Evolutionary conservation across 2,329 filamentous ascomycete species (phyloP).

Genomic region (Beauveria sp.): DNA sequence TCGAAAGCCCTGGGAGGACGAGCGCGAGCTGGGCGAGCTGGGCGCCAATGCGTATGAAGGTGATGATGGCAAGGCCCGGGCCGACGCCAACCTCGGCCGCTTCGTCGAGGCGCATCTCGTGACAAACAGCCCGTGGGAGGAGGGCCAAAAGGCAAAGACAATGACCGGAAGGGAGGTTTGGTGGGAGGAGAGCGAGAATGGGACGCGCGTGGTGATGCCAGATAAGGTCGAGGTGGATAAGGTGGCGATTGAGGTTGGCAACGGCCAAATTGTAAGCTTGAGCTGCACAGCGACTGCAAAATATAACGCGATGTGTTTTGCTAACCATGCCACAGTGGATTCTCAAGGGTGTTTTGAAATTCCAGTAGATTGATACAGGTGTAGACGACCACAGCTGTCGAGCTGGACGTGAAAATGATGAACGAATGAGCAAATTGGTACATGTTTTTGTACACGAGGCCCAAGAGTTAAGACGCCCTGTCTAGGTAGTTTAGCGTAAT

Average conservation of each 20-base stretch:
- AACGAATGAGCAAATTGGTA: neutral
- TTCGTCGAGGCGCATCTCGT: slow-evolving; percentile 88
- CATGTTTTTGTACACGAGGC: neutral
- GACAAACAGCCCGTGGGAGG: slow-evolving; percentile 64
- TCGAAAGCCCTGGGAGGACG: slow-evolving; percentile 79
- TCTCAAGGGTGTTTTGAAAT: slow-evolving; percentile 45
- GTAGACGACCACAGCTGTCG: neutral
- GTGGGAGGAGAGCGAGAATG: slow-evolving; percentile 70
- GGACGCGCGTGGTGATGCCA: slow-evolving; percentile 67
- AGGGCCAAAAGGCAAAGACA: slow-evolving; percentile 58
- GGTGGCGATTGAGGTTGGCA: slow-evolving; percentile 68
- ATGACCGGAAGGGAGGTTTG: slow-evolving; percentile 59
- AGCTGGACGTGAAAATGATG: neutral
- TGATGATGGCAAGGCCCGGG: slow-evolving; percentile 64
- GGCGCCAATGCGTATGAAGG: slow-evolving; percentile 72
- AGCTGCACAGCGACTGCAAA: too few relatives aligned
- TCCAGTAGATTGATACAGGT: slow-evolving; percentile 20
- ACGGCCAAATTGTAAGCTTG: slow-evolving; percentile 66
- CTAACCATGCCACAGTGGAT: slow-evolving; percentile 49
- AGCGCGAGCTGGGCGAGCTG: slow-evolving; percentile 59
- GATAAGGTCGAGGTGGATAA: slow-evolving; percentile 69
- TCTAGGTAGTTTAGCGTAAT: neutral
- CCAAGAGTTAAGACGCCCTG: too few relatives aligned
- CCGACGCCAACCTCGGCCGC: slow-evolving; percentile 63
- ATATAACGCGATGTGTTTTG: neutral